Evolutionary conservation across 805 yeast genomes (phyloP).

Genomic region (Nakazawaea populi): DNA sequence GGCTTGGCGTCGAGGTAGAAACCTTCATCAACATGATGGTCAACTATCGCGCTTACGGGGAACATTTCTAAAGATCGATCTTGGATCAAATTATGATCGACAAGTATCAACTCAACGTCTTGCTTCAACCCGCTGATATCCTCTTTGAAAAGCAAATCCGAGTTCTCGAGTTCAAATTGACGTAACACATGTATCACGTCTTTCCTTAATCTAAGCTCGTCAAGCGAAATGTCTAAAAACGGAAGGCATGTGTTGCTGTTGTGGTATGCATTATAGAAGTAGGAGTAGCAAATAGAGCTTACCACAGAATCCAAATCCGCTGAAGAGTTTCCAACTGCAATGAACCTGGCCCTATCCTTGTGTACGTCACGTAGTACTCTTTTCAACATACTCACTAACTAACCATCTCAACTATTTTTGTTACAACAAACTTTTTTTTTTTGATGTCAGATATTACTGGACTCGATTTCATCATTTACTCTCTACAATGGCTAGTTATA

Average conservation of each 20-base stretch:
- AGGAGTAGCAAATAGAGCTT: slow-evolving; percentile 69
- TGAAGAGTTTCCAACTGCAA: slow-evolving; percentile 6
- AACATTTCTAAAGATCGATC: slow-evolving; percentile 33
- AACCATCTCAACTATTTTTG: too few species aligned
- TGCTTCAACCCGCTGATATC: slow-evolving; percentile 38
- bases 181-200: slow-evolving; percentile 59
- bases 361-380: background rate
- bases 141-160: slow-evolving; percentile 57
- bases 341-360: background rate
- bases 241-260: slow-evolving; percentile 45
- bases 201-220: slow-evolving; percentile 62
- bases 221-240: slow-evolving; percentile 61
- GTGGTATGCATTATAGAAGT: slow-evolving; percentile 35
- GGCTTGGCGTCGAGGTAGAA: slow-evolving; percentile 48
- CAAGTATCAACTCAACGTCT: slow-evolving; percentile 47
- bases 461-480: too few species aligned
- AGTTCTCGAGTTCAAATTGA: slow-evolving; percentile 37
- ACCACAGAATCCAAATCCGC: slow-evolving; percentile 80
- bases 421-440: too few species aligned
- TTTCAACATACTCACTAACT: background rate
- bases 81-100: slow-evolving; percentile 76
- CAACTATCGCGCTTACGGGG: slow-evolving; percentile 59
- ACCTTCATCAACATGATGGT: slow-evolving; percentile 80
- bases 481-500: too few species aligned
- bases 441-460: too few species aligned